Conservation (phyloP, 2,329 filamentous ascomycete species). For the Alternaria conjuncta region DNA sequence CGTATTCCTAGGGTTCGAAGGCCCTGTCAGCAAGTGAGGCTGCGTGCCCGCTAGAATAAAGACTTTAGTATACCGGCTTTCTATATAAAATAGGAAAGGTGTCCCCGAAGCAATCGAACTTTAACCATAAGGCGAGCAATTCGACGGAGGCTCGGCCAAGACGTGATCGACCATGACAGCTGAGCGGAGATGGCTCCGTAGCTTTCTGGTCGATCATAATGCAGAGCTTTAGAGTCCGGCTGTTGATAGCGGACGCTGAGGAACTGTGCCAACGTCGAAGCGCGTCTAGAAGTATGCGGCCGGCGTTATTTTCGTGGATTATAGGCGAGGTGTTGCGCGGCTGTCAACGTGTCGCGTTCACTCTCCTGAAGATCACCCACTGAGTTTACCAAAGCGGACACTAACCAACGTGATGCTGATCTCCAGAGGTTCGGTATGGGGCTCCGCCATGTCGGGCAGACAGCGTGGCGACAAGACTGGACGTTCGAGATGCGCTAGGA, state of each 20-base stretch:
- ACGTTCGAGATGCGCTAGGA: not conserved
- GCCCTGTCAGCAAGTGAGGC: not conserved
- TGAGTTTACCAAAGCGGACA: slow-evolving; percentile 9
- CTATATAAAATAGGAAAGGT: not conserved
- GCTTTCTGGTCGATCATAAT: not conserved
- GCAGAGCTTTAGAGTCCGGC: not conserved
- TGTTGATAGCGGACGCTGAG: slow-evolving; percentile 4
- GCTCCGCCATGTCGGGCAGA: slow-evolving; percentile 3
- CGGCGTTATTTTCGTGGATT: not conserved
- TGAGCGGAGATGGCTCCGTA: slow-evolving; percentile 1
- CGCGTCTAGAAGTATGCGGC: slow-evolving; percentile 1
- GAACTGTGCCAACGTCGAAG: slow-evolving; percentile 7
- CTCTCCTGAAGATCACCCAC: slow-evolving; percentile 7
- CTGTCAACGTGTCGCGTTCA: not conserved
- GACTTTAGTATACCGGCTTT: not conserved
- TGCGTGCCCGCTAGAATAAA: not conserved
- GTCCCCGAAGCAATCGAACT: not conserved
- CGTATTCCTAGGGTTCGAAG: not conserved
- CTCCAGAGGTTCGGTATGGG: slow-evolving; percentile 7
- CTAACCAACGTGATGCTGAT: slow-evolving; percentile 7
- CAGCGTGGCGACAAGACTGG: slow-evolving; percentile 1
- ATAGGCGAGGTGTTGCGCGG: slow-evolving; percentile 1
- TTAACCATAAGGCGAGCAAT: slow-evolving; percentile 3
- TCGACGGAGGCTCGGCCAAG: not conserved
- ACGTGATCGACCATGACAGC: not conserved